Conservation (phyloP, 2,329 filamentous ascomycete species). For the Clarireedia hainanense region DNA sequence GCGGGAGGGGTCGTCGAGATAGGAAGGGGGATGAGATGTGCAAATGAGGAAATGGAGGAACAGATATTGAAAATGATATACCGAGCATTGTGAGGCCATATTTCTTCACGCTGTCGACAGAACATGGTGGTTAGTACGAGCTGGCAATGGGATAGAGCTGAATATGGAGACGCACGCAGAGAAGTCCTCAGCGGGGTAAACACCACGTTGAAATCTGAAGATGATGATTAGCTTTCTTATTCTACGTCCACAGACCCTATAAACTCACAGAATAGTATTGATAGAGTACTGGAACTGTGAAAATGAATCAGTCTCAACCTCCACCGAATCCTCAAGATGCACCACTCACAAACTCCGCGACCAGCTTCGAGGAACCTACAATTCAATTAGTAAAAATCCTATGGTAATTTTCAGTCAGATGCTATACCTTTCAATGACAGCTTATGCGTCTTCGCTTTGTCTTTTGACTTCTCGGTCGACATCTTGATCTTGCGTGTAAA, state of each 20-base stretch:
- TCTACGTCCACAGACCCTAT: neutral
- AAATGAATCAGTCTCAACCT: constrained; percentile 12
- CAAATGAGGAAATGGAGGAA: no score
- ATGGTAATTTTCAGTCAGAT: constrained; percentile 21
- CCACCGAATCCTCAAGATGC: no score
- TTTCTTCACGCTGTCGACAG: constrained; percentile 73
- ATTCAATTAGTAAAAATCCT: constrained; percentile 25
- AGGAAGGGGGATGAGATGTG: neutral
- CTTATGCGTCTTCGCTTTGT: constrained; percentile 90
- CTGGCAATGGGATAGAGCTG: neutral
- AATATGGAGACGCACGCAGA: constrained; percentile 57
- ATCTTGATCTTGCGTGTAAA: constrained; percentile 15
- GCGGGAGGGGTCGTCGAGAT: neutral
- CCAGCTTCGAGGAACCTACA: constrained; percentile 68
- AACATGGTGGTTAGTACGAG: constrained; percentile 5
- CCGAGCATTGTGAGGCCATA: constrained; percentile 73
- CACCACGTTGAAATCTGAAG: constrained; percentile 70
- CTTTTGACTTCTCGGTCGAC: constrained; percentile 37
- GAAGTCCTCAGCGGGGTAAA: constrained; percentile 94
- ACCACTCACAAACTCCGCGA: constrained; percentile 82
- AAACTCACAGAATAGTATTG: constrained; percentile 79
- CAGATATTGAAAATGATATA: neutral
- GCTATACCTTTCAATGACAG: constrained; percentile 73
- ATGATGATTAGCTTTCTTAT: neutral
- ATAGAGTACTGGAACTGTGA: constrained; percentile 90